Conservation (phyloP, 257 asterid species). For the Anisodus acutangulus region DNA sequence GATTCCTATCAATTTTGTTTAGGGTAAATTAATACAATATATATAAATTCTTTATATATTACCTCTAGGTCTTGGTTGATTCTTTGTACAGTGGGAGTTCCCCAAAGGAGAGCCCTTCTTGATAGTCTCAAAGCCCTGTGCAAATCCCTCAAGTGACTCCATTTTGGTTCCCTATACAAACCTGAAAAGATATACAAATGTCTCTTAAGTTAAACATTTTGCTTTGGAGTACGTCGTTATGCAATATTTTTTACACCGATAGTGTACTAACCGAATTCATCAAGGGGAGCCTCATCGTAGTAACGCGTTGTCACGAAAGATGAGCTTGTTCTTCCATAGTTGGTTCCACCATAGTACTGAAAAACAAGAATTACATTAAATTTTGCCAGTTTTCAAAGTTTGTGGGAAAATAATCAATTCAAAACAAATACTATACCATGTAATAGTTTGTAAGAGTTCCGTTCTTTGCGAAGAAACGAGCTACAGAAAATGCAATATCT, state of each 20-base stretch:
- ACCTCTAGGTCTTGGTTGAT: conserved; percentile 58
- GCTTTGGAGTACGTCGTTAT: neutral
- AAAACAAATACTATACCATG: conserved; percentile 48
- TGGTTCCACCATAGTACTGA: conserved; percentile 87
- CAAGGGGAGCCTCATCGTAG: conserved; percentile 88
- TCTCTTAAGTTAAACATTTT: too few relatives aligned
- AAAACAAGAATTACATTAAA: neutral
- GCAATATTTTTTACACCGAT: neutral
- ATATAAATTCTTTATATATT: neutral
- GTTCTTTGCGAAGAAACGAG: conserved; percentile 69
- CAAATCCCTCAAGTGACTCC: conserved; percentile 64
- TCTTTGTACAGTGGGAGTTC: conserved; percentile 48
- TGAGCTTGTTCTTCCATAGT: conserved; percentile 73
- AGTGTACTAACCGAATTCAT: conserved; percentile 60
- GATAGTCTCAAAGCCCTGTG: conserved; percentile 66
- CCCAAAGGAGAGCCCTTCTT: conserved; percentile 70
- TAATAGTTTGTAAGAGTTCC: conserved; percentile 78
- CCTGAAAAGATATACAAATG: conserved; percentile 41
- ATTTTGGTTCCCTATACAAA: conserved; percentile 72
- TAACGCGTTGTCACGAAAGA: conserved; percentile 76
- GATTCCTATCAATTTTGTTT: neutral
- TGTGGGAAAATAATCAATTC: neutral
- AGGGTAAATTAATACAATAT: neutral
- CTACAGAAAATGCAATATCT: conserved; percentile 62
- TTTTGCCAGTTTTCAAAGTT: neutral